A percentile compares a stretch with the other conserved stretches of the same genome.
Evolutionary conservation across 2,329 filamentous ascomycete species (phyloP).

Genomic region (Exophiala sideris): DNA sequence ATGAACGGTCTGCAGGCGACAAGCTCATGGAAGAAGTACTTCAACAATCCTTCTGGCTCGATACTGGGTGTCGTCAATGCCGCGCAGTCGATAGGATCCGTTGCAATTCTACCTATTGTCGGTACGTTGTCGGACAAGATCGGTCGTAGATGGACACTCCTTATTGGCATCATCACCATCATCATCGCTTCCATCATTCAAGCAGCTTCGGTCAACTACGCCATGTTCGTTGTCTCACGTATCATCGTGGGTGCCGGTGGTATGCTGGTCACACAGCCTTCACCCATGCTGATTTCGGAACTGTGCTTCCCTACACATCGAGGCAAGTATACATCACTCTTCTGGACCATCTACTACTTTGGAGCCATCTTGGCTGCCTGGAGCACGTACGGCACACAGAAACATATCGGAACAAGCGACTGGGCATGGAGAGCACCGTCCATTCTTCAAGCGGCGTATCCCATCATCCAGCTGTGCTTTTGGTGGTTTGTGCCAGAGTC

Average conservation of each 20-base stretch:
- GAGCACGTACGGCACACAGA: conserved; percentile 31
- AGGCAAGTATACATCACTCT: conserved; percentile 22
- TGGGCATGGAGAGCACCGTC: conserved; percentile 32
- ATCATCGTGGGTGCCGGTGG: conserved; percentile 33
- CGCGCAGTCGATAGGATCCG: conserved; percentile 10
- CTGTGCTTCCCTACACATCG: conserved; percentile 30
- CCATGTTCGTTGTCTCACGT: conserved; percentile 32
- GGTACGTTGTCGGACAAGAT: conserved; percentile 10
- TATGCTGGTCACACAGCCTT: conserved; percentile 30
- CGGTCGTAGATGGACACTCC: conserved; percentile 13
- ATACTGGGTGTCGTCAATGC: conserved; percentile 17
- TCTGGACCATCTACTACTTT: conserved; percentile 33
- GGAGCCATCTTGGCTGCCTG: conserved; percentile 33
- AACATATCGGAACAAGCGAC: conserved; percentile 22
- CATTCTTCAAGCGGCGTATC: conserved; percentile 24
- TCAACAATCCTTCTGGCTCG: conserved; percentile 13
- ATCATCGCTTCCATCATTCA: conserved; percentile 15
- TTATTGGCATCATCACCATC: conserved; percentile 8
- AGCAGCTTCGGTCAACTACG: conserved; percentile 31
- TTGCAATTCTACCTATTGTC: conserved; percentile 8
- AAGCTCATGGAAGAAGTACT: conserved; percentile 40
- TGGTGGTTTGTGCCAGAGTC: conserved; percentile 28
- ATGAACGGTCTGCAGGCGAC: conserved; percentile 48
- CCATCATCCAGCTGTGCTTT: conserved; percentile 22
- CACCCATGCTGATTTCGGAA: conserved; percentile 30